phyloP scores from a whole-genome alignment of 129 eudicot genomes.

The Centrapalus pauciflorus region DNA sequence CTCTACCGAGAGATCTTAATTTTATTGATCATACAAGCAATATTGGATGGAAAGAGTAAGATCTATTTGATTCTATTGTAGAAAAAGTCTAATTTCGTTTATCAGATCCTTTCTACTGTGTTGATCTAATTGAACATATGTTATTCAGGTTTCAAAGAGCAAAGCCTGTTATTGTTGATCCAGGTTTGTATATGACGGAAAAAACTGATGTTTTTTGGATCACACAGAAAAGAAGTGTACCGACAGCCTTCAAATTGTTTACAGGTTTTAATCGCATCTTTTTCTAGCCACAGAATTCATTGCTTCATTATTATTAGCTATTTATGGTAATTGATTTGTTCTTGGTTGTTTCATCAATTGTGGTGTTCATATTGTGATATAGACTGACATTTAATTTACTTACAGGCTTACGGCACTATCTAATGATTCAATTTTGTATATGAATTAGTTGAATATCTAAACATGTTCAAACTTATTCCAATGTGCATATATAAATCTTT shows the following conservation, averaged over 20 bases:
- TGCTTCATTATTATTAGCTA: conserved; percentile 2
- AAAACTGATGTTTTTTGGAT: conserved; percentile 72
- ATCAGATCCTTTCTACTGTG: not conserved
- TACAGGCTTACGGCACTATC: not conserved
- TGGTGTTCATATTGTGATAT: conserved; percentile 2
- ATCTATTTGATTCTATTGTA: not conserved
- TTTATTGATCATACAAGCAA: conserved; percentile 84
- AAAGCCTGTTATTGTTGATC: conserved; percentile 77
- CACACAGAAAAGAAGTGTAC: conserved; percentile 67
- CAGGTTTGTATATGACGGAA: conserved; percentile 68
- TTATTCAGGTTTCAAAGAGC: conserved; percentile 64
- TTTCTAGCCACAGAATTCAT: not conserved
- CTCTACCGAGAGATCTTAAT: conserved; percentile 73
- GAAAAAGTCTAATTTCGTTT: not conserved
- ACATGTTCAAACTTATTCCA: not conserved
- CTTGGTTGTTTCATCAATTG: conserved; percentile 12
- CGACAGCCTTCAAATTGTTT: conserved; percentile 80
- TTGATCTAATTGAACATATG: not conserved
- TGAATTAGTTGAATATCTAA: not conserved
- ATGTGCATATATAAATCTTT: conserved; percentile 14
- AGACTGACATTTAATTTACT: no score
- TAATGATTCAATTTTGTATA: not conserved
- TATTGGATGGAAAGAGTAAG: conserved; percentile 93
- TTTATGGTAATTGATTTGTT: conserved; percentile 16
- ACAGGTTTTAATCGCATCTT: conserved; percentile 49